phyloP scores from a whole-genome alignment of 2,329 filamentous ascomycete genomes.

The Talaromyces marneffei region DNA sequence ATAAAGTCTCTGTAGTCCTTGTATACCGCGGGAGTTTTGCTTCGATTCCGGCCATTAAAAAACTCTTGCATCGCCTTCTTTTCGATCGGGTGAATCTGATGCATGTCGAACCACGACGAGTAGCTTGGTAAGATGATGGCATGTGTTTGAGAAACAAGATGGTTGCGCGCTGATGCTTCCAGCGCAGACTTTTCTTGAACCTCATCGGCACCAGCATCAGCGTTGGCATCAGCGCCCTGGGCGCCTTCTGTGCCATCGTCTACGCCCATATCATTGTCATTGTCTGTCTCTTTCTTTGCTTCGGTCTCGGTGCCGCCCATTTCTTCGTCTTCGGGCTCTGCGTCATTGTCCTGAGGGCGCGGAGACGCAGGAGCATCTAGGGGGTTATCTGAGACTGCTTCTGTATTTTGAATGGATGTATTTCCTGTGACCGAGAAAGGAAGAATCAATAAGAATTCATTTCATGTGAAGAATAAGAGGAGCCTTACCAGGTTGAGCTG shows the following conservation, averaged over 20 bases:
- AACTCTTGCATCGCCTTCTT: conserved; percentile 94
- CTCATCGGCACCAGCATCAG: conserved; percentile 50
- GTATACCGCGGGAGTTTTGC: conserved; percentile 95
- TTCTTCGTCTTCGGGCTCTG: conserved; percentile 64
- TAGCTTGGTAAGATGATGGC: conserved; percentile 96
- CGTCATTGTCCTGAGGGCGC: conserved; percentile 55
- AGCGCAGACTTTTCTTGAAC: conserved; percentile 71
- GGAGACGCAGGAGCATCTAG: conserved; percentile 63
- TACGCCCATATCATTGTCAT: conserved; percentile 39
- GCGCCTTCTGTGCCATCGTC: conserved; percentile 45
- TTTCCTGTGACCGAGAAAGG: conserved; percentile 25
- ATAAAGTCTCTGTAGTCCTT: conserved; percentile 99
- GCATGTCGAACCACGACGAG: conserved; percentile 99
- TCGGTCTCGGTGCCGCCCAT: conserved; percentile 61
- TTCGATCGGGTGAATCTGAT: conserved; percentile 81
- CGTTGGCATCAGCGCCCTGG: conserved; percentile 45
- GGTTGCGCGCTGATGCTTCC: conserved; percentile 81
- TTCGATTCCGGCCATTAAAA: conserved; percentile 96
- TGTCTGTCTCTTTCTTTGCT: conserved; percentile 42
- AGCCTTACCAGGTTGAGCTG: conserved; percentile 26
- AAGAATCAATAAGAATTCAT: conserved; percentile 15
- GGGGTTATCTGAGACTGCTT: conserved; percentile 54
- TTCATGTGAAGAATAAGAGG: neutral
- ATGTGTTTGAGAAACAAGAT: conserved; percentile 88
- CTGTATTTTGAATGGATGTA: conserved; percentile 27